phyloP scores from a whole-genome alignment of 2,329 filamentous ascomycete genomes.

The Ophiostoma pallidulum region DNA sequence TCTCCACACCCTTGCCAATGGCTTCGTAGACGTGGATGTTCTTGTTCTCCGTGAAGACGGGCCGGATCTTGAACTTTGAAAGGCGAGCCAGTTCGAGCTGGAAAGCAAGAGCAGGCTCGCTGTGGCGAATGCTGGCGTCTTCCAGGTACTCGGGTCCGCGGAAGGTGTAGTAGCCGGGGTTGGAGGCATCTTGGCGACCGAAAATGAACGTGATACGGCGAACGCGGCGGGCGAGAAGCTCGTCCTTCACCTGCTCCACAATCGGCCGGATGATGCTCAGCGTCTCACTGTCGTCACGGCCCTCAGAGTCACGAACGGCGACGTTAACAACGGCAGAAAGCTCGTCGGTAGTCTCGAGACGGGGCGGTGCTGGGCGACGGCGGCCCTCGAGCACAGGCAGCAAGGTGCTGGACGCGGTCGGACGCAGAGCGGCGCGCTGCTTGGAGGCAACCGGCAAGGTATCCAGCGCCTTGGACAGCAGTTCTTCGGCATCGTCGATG shows the following conservation, averaged over 20 bases:
- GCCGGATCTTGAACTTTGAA: constrained; percentile 95
- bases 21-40: constrained; percentile 99
- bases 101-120: constrained; percentile 92
- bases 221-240: constrained; percentile 70
- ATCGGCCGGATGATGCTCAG: constrained; percentile 65
- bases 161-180: constrained; percentile 98
- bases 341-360: constrained; percentile 58
- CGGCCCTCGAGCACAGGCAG: constrained; percentile 66
- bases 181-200: constrained; percentile 85
- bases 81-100: constrained; percentile 92
- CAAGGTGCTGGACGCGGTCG: constrained; percentile 39
- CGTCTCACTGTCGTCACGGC: constrained; percentile 70
- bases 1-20: constrained; percentile 86
- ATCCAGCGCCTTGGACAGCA: constrained; percentile 74
- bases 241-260: constrained; percentile 71
- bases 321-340: constrained; percentile 89
- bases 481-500: constrained; percentile 87
- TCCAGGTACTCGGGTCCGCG: constrained; percentile 82
- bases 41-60: constrained; percentile 97
- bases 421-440: constrained; percentile 31
- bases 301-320: constrained; percentile 81
- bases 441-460: constrained; percentile 52
- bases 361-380: constrained; percentile 48
- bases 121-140: constrained; percentile 94
- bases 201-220: constrained; percentile 94